A percentile compares a stretch with the other conserved stretches of the same genome.
Evolutionary conservation across 345 rosid species (phyloP).

Genomic region (Anacardium occidentale): DNA sequence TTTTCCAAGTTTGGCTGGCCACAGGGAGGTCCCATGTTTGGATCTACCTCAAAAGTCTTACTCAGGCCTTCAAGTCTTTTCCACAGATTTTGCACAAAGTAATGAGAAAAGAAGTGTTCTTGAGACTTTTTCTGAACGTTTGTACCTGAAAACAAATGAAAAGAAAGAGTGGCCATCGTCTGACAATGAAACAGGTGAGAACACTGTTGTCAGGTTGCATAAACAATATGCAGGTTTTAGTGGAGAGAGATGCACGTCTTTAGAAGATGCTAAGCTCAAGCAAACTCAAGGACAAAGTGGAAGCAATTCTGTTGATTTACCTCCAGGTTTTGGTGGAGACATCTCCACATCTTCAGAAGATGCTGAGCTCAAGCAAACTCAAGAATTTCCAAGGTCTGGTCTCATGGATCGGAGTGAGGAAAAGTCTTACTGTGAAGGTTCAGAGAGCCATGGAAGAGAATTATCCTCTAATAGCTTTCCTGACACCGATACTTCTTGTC

Average conservation of each 20-base stretch:
- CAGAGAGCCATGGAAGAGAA: slow-evolving; percentile 13
- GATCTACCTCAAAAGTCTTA: slow-evolving; percentile 18
- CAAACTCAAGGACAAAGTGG: slow-evolving; percentile 19
- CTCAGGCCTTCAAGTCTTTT: slow-evolving; percentile 13
- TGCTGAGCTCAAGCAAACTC: slow-evolving; percentile 20
- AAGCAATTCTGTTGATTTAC: slow-evolving; percentile 9
- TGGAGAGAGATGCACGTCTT: slow-evolving; percentile 4
- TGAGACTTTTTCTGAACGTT: slow-evolving; percentile 19
- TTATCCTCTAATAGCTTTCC: slow-evolving; percentile 14
- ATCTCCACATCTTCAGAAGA: slow-evolving; percentile 11
- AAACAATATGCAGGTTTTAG: background rate
- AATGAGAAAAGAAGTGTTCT: slow-evolving; percentile 17
- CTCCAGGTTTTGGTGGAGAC: slow-evolving; percentile 10
- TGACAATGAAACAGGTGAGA: slow-evolving; percentile 33
- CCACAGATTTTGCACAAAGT: slow-evolving; percentile 3
- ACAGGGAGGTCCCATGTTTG: slow-evolving; percentile 5
- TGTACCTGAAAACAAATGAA: slow-evolving; percentile 1
- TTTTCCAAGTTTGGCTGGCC: slow-evolving; percentile 25
- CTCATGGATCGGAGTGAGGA: slow-evolving; percentile 16
- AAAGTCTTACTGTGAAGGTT: slow-evolving; percentile 13
- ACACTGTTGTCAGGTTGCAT: slow-evolving; percentile 1
- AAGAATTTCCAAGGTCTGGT: slow-evolving; percentile 15
- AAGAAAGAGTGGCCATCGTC: background rate
- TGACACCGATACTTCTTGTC: slow-evolving; percentile 17
- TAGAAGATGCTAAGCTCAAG: slow-evolving; percentile 2